Evolutionary conservation across 2,329 filamentous ascomycete species (phyloP), one percentile per base, ranked within the genome.

Genomic region (Epichloe typhina): DNA sequence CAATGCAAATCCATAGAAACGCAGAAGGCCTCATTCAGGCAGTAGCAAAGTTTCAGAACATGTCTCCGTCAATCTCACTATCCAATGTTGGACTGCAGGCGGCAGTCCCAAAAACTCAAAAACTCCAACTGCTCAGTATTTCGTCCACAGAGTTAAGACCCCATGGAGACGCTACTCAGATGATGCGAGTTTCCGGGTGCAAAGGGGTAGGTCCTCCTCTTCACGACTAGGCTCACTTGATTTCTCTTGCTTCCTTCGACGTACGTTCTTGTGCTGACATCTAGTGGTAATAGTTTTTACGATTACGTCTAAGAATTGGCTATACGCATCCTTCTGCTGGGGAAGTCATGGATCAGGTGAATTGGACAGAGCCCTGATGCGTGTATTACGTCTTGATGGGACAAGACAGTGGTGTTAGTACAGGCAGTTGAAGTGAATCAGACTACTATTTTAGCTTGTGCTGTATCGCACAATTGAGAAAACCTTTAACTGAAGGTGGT

Each of bases 41-140:
- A 6, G 74, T 84, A 47, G 89, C 89, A 15, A 82, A 83, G 8
- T 98, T 98, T 74, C 80, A 79, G 39, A 97, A 97, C 66, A 78
- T 71, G 0, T 84, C 83, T 13, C 74, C 75, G 52, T 80, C 84
- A 33, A 76, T 75, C 13, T 70, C 72, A 13, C 73, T 97, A 46
- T 82, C 82, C 15, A 80, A 78, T 44, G 86, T 97, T 33, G 88
- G 87, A 26, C 67, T 98, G 57, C 93, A 98, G 66, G 93, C 91
- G 42, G 93, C 93, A 1, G 93, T 98, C 50, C 93, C 93, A 8
- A 98, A 97, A 70, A 88, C 86, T 43, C 93, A 98, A 69, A 95
- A 93, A 66, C 70, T 98, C 61, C 89, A 96, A 64, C 72, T 98
- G 57, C 84, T 94, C 65, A 88, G 84, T 52, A 95, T 98, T 57